These are phyloP conservation scores for Schoenoplectus triqueter DNA, from an alignment of 202 grass and related monocot species.

Conservation along the genomic window DNA sequence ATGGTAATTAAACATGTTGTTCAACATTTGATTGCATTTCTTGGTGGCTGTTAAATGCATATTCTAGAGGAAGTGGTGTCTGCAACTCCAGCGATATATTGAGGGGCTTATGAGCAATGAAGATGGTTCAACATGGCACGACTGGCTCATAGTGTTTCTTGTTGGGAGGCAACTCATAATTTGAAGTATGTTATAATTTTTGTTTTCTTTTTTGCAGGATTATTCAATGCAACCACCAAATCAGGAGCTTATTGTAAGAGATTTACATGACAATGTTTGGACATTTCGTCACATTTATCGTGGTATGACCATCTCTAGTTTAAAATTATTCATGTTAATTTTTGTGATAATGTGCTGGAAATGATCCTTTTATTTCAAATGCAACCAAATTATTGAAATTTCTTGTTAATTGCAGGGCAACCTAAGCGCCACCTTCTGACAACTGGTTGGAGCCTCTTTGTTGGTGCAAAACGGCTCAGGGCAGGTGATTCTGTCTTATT, in stretches of 20 bases:
- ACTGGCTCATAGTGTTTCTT: neutral
- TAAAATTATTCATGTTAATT: constrained; percentile 25
- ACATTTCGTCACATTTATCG: constrained; percentile 99
- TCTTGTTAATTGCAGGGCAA: constrained; percentile 65
- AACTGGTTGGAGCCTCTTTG: constrained; percentile 98
- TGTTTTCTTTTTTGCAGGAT: constrained; percentile 55
- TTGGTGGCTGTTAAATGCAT: too few relatives aligned
- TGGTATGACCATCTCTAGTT: constrained; percentile 55
- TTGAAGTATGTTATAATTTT: neutral
- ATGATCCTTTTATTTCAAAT: constrained; percentile 26
- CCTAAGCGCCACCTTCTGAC: constrained; percentile 98
- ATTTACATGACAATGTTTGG: constrained; percentile 97
- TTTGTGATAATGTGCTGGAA: constrained; percentile 9
- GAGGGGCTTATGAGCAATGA: too few relatives aligned
- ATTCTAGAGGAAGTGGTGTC: too few relatives aligned
- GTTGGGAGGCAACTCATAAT: neutral
- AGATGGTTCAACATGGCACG: neutral
- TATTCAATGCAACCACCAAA: constrained; percentile 95
- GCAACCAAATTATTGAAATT: constrained; percentile 21
- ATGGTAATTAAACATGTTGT: too few relatives aligned
- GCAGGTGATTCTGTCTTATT: constrained; percentile 96
- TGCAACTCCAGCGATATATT: too few relatives aligned
- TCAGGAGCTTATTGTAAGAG: constrained; percentile 89
- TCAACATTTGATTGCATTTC: too few relatives aligned
- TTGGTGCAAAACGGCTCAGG: constrained; percentile 84